A percentile compares a stretch with the other conserved stretches of the same genome.
These are phyloP conservation scores for Hypsizygus ulmarius DNA, from an alignment of 1,284 basidiomycete genomes.

Conservation along the genomic window DNA sequence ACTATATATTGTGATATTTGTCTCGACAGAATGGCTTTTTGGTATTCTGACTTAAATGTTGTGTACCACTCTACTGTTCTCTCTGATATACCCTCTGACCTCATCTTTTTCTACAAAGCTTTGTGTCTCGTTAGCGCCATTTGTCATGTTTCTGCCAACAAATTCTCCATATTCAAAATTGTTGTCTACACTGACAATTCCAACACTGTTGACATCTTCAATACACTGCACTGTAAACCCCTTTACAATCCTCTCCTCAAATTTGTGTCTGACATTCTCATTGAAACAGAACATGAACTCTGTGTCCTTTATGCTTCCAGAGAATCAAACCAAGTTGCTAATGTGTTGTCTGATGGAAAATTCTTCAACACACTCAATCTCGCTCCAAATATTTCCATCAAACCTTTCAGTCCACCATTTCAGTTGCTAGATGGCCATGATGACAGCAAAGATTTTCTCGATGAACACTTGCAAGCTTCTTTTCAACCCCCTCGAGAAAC, in stretches of 20 bases:
- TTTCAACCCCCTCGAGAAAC: constrained; percentile 7
- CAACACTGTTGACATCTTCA: constrained; percentile 36
- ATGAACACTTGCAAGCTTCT: not conserved
- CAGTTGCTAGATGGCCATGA: too few relatives aligned
- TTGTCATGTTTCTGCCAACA: not conserved
- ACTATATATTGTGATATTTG: constrained; percentile 24
- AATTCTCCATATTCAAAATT: constrained; percentile 3
- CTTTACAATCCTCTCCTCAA: constrained; percentile 4
- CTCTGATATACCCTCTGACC: constrained; percentile 1
- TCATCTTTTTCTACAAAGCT: constrained; percentile 3
- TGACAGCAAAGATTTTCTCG: too few relatives aligned
- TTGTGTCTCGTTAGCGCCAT: constrained; percentile 5
- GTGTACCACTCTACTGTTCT: constrained; percentile 5
- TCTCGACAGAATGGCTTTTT: constrained; percentile 14
- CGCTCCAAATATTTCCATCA: not conserved
- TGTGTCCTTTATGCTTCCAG: not conserved
- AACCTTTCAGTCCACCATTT: not conserved
- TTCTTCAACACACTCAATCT: not conserved
- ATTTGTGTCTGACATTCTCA: constrained; percentile 1
- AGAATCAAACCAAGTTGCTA: not conserved
- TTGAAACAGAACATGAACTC: too few relatives aligned
- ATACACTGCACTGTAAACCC: constrained; percentile 20
- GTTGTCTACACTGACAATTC: constrained; percentile 32
- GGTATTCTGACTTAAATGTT: constrained; percentile 6
- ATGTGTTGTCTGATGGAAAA: not conserved